These are phyloP conservation scores for Calvatia gigantea DNA, from an alignment of 768 basidiomycete species.

Conservation along the genomic window DNA sequence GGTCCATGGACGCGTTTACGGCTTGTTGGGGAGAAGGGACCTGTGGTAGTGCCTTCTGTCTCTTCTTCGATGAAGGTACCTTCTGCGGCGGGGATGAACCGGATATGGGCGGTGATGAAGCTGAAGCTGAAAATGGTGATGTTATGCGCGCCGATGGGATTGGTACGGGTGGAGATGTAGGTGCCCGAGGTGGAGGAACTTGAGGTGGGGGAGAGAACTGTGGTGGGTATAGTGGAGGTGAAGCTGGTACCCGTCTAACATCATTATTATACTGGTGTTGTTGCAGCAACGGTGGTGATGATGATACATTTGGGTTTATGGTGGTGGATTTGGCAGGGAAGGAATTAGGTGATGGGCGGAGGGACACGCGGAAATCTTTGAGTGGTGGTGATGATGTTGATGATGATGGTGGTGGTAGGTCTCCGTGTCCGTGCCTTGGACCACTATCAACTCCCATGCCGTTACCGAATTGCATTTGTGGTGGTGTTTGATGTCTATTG, in stretches of 20 bases:
- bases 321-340: not conserved
- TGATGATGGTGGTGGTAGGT: not conserved
- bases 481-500: not conserved
- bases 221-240: not conserved
- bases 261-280: no score
- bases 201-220: not conserved
- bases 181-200: constrained; percentile 3
- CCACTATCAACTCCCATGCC: constrained; percentile 8
- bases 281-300: not conserved
- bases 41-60: constrained; percentile 6
- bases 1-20: no score
- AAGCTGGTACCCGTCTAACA: not conserved
- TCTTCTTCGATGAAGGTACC: not conserved
- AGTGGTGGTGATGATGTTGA: not conserved
- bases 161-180: not conserved
- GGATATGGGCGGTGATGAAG: not conserved
- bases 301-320: no score
- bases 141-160: not conserved
- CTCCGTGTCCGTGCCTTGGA: not conserved
- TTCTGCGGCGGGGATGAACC: no score
- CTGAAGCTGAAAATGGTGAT: not conserved
- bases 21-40: constrained; percentile 2
- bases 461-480: no score
- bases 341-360: constrained; percentile 7
- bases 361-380: not conserved